Evolutionary conservation across 31 red algal species (phyloP).

Genomic region (Porphyra umbilicalis): DNA sequence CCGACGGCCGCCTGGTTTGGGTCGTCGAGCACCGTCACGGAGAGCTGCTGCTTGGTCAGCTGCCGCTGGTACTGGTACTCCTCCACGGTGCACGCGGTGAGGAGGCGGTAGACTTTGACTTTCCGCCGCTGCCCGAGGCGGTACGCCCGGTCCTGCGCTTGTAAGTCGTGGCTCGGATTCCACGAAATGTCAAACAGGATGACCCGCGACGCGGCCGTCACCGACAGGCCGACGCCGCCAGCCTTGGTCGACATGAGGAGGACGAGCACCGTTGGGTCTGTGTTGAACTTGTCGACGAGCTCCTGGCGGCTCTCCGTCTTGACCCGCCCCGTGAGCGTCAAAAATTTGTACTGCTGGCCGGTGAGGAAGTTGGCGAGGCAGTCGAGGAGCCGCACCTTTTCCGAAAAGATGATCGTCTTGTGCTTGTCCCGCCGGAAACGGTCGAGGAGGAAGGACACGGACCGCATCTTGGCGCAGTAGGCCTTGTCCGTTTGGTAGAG

Average conservation of each 20-base stretch:
- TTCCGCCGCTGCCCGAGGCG: conserved; percentile 76
- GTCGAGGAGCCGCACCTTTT: conserved; percentile 42
- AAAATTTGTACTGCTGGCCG: conserved; percentile 22
- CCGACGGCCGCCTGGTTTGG: conserved; percentile 52
- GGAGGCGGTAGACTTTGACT: conserved; percentile 75
- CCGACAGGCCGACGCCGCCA: conserved; percentile 80
- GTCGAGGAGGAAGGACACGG: conserved; percentile 30
- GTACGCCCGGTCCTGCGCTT: conserved; percentile 90
- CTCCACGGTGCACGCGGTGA: conserved; percentile 82
- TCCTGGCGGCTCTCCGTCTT: conserved; percentile 64
- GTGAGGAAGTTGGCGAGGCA: conserved; percentile 49
- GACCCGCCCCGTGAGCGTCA: conserved; percentile 46
- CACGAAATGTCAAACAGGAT: conserved; percentile 91
- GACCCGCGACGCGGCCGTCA: conserved; percentile 68
- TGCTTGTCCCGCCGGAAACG: conserved; percentile 31
- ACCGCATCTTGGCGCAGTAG: conserved; percentile 32
- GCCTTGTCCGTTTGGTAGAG: conserved; percentile 1
- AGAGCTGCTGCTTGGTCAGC: conserved; percentile 53
- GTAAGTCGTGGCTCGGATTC: conserved; percentile 88
- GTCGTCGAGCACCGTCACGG: conserved; percentile 59
- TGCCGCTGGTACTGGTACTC: conserved; percentile 68
- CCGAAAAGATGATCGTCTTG: conserved; percentile 72
- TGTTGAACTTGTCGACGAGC: conserved; percentile 76
- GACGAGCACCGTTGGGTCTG: conserved; percentile 26
- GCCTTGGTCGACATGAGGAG: conserved; percentile 89